Evolutionary conservation across 176 grass and related monocot genomes (phyloP).

Genomic region (Cenchrus purpureus): DNA sequence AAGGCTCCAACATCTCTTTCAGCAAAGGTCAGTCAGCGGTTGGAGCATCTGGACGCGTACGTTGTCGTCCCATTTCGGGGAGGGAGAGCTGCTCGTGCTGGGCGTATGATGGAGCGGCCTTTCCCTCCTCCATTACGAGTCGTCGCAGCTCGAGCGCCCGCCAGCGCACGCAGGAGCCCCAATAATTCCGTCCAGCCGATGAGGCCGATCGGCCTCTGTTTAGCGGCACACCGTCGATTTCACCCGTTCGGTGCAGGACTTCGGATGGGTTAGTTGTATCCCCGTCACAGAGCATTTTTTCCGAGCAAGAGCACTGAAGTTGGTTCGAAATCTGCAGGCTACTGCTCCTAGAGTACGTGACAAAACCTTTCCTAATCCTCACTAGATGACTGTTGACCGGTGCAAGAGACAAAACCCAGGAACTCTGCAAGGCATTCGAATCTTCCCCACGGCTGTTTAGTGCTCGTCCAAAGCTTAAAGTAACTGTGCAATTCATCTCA

Average conservation of each 20-base stretch:
- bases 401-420: neutral
- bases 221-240: neutral
- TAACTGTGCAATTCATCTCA: neutral
- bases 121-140: neutral
- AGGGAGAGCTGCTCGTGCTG: neutral
- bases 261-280: neutral
- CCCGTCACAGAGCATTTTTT: neutral
- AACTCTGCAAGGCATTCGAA: neutral
- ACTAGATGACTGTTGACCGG: neutral
- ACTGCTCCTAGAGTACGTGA: neutral
- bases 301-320: neutral
- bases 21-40: too few species aligned
- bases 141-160: neutral
- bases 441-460: neutral
- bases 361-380: too few species aligned
- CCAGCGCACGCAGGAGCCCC: neutral
- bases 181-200: slow-evolving; percentile 11
- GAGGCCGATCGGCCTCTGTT: neutral
- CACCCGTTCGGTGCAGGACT: neutral
- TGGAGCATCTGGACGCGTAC: neutral
- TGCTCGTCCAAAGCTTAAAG: neutral
- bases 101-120: neutral
- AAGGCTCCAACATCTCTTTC: neutral
- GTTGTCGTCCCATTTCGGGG: neutral
- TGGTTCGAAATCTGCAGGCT: neutral